phyloP scores from a whole-genome alignment of 148 eudicot species.

The Rhododendron ferrugineum region DNA sequence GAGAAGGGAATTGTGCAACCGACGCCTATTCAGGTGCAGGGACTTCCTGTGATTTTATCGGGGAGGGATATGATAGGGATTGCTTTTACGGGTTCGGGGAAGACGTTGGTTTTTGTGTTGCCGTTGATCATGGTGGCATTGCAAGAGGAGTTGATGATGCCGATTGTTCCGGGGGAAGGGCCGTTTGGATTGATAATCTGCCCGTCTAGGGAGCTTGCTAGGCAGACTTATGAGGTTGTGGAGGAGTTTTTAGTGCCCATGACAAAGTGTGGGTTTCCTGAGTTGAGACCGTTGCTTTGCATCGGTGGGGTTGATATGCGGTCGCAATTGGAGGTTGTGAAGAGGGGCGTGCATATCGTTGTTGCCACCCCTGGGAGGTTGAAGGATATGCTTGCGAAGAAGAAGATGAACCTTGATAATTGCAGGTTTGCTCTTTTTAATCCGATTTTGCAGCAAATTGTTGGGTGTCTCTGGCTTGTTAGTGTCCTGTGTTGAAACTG shows the following conservation, averaged over 20 bases:
- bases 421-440: conserved; percentile 40
- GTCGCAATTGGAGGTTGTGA: conserved; percentile 66
- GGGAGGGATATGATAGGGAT: conserved; percentile 93
- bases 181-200: conserved; percentile 82
- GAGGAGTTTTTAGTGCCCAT: conserved; percentile 53
- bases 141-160: conserved; percentile 89
- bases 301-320: conserved; percentile 90
- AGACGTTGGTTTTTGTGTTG: conserved; percentile 74
- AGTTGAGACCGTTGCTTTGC: conserved; percentile 70
- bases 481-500: neutral
- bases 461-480: neutral
- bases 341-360: conserved; percentile 82
- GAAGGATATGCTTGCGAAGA: conserved; percentile 84
- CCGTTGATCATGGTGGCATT: conserved; percentile 82
- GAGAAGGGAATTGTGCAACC: conserved; percentile 73
- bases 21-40: conserved; percentile 84
- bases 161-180: conserved; percentile 74
- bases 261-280: conserved; percentile 64
- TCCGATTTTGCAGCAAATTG: neutral
- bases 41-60: conserved; percentile 71
- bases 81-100: conserved; percentile 90
- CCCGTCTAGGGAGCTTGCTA: conserved; percentile 88
- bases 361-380: conserved; percentile 98
- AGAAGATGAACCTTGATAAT: conserved; percentile 64
- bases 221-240: conserved; percentile 77